Base-by-base conservation (phyloP, 73 alveolate genomes). In the Paramecium octaurelia region DNA sequence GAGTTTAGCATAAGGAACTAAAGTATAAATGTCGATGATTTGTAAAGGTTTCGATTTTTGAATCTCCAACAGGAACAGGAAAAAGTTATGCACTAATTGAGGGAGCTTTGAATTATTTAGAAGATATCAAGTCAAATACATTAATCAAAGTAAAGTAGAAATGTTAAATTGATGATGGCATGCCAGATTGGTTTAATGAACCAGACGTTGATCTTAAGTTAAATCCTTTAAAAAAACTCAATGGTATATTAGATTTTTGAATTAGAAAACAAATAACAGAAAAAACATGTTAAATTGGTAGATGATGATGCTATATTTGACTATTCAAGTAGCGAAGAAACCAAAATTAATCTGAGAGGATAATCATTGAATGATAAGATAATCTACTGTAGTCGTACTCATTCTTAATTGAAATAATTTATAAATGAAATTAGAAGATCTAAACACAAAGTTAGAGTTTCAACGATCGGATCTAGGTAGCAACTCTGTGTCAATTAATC, bases 1-100 rank as follows among this genome's bases (percentile, higher is more conserved):
- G 18, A 86, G 95, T 50, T 69, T 96, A 12, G 83, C 59, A 54
- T 54, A 16, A 54, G 69, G 69, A 18, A 54, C n/a, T 18, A 54
- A 54, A 54, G 69, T 54, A 48, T 3, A 18, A 54, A 18, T 54
- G 18, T 18, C n/a, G 46, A 54, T 21, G 24, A 57, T 85, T 85
- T 6, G 76, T 77, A 21, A 95, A 96, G 88, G 92, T 96, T 34
- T 85, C 94, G 58, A 95, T 96, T 60, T 93, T 95, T 31, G 98
- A 96, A 93, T 95, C 98, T 64, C 98, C 98, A 7, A 96, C 98
- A 36, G 98, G 98, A 12, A 96, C 98, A 85, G 98, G 98, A 14
- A 96, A 96, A 24, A 87, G 93, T 64, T 60, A 64, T 38, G 86
- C 88, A 4, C 23, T 54, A 27, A 87, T 87, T 24, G 59, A 43